Conservation (phyloP, 1,284 basidiomycete species). For the Fomitiporia mediterranea region DNA sequence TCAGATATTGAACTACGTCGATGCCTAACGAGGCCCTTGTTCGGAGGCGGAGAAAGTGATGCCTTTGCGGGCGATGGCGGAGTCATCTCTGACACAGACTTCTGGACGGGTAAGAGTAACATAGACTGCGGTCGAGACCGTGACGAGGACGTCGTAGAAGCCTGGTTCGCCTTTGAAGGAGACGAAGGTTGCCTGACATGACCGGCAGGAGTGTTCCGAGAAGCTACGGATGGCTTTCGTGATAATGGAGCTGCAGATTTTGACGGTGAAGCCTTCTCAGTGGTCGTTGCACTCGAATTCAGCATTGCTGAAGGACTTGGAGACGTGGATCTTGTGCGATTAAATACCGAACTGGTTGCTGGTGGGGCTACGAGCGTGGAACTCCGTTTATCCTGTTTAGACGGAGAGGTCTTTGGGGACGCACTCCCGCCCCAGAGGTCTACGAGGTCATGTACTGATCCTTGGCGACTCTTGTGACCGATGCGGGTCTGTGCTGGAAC, state of each 20-base stretch:
- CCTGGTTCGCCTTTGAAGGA: conserved; percentile 31
- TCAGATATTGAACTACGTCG: conserved; percentile 75
- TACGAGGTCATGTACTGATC: conserved; percentile 75
- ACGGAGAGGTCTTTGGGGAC: conserved; percentile 23
- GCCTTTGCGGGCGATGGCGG: conserved; percentile 30
- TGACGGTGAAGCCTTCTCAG: background rate
- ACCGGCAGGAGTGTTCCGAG: conserved; percentile 15
- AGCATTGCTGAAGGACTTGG: background rate
- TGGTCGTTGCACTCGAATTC: background rate
- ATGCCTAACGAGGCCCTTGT: conserved; percentile 30
- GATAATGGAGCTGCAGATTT: conserved; percentile 6
- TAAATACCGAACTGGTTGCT: background rate
- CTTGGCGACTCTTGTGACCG: conserved; percentile 52
- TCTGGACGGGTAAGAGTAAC: conserved; percentile 58
- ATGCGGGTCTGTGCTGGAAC: conserved; percentile 16
- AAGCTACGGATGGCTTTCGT: conserved; percentile 11
- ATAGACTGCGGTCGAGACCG: conserved; percentile 65
- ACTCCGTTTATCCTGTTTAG: conserved; percentile 12
- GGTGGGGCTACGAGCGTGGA: conserved; percentile 2
- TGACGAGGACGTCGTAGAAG: conserved; percentile 20
- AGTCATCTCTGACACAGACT: conserved; percentile 35
- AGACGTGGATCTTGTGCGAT: background rate
- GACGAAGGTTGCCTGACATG: conserved; percentile 29
- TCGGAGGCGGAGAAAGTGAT: conserved; percentile 38
- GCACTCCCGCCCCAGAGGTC: conserved; percentile 64